phyloP scores from a whole-genome alignment of 1,139 yeast genomes.

The Nematodospora anomalae region DNA sequence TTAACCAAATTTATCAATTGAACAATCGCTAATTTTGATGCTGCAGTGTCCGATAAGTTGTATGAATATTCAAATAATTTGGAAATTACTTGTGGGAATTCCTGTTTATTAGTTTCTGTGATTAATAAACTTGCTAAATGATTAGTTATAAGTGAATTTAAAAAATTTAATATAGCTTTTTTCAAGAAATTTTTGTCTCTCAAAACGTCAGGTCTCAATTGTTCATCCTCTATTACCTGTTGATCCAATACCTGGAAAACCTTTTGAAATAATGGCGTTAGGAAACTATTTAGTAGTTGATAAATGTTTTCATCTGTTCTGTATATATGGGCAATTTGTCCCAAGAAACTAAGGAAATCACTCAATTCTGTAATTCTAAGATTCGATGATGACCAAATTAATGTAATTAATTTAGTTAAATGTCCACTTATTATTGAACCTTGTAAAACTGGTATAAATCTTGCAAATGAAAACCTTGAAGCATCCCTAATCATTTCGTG shows the following conservation, averaged over 20 bases:
- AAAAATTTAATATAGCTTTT: conserved; percentile 66
- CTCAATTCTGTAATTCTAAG: conserved; percentile 65
- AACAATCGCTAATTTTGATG: conserved; percentile 69
- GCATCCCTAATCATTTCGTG: conserved; percentile 79
- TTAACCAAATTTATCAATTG: conserved; percentile 67
- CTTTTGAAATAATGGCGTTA: conserved; percentile 72
- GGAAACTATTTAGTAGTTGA: conserved; percentile 67
- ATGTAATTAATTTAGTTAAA: conserved; percentile 70
- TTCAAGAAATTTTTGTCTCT: conserved; percentile 64
- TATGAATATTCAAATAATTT: conserved; percentile 67
- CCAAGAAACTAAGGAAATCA: conserved; percentile 82
- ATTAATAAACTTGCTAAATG: conserved; percentile 77
- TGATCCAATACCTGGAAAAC: conserved; percentile 54
- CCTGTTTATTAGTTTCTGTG: conserved; percentile 61
- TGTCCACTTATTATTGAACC: conserved; percentile 45
- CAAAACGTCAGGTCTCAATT: conserved; percentile 48
- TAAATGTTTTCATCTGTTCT: conserved; percentile 67
- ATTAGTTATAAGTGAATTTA: conserved; percentile 71
- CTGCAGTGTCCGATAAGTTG: conserved; percentile 51
- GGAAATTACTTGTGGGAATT: conserved; percentile 63
- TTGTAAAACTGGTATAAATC: conserved; percentile 73
- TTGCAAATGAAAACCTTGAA: conserved; percentile 80
- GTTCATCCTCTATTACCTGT: conserved; percentile 21
- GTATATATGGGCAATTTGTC: conserved; percentile 83
- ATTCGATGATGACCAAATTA: conserved; percentile 68